Evolutionary conservation across 148 eudicot species (phyloP), one percentile per base, ranked within the genome.

Genomic region (Rhododendron mucronatum): DNA sequence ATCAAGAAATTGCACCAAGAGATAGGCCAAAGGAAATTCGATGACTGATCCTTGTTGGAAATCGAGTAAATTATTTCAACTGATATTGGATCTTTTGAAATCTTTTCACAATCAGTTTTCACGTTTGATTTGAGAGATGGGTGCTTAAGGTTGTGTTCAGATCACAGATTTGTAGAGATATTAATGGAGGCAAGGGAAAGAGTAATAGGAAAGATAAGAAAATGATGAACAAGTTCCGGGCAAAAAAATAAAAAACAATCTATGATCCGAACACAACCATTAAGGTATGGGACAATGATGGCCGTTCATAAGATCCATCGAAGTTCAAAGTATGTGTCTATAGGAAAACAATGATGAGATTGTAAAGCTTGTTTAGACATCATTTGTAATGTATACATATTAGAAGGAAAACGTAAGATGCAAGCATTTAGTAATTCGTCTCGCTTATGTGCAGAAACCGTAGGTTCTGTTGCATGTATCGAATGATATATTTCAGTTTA

Each of bases 21-120:
- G 83, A 59, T 6, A 50, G 47, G 44, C 88, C 45, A 2, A 94
- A 91, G 53, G 90, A 18, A 16, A 90, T 44, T 83, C 88, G 61
- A 86, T 88, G 87, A 63, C 26, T 33, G 87, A 90, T 39, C 89
- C 91, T 75, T 90, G 92, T 80, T 90, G 89, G 39, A 88, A 89
- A 87, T 84, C 87, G 73, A 92, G 90, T 90, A 88, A 89, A 50
- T 86, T 86, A 82, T 51, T 92, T 90, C 39, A 48, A 81, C n/a
- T 88, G 78, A 85, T 80, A 50, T 73, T 48, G 78, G 74, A 81
- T 86, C 74, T 45, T 82, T 86, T 73, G 33, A 4, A 28, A 53
- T 50, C 41, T 2, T 41, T 45, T 45, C n/a, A 67, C 47, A 15
- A 15, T 33, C 4, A 26, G 53, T 23, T 63, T 28, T 26, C 1